Evolutionary conservation across 2,329 filamentous ascomycete species (phyloP).

Genomic region (Pseudofabraea citricarpa): DNA sequence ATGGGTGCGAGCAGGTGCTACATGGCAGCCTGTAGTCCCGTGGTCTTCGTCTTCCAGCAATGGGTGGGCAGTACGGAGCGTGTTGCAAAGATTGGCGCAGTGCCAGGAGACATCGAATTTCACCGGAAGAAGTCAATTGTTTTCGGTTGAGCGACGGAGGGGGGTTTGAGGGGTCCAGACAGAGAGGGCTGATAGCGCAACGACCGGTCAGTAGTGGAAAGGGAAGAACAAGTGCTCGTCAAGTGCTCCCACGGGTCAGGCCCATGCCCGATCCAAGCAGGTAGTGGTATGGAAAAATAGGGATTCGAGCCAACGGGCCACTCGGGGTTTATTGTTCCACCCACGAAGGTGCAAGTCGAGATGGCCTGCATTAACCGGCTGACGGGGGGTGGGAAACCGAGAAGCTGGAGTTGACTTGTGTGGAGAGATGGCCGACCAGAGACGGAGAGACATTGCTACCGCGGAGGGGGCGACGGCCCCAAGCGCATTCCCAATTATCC

Average conservation of each 20-base stretch:
- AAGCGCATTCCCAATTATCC: neutral
- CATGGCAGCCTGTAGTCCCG: constrained; percentile 19
- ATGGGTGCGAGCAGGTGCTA: constrained; percentile 12
- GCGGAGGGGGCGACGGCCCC: neutral
- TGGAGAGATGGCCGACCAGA: constrained; percentile 3
- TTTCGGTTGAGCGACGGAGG: too few relatives aligned
- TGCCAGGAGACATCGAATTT: constrained; percentile 6
- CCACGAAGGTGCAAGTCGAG: constrained; percentile 3
- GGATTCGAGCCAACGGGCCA: neutral
- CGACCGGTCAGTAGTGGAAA: constrained; percentile 2
- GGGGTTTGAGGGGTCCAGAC: neutral
- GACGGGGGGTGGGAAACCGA: constrained; percentile 5
- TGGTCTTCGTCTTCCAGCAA: constrained; percentile 6
- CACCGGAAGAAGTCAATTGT: constrained; percentile 4
- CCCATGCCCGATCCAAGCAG: too few relatives aligned
- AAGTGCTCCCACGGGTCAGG: too few relatives aligned
- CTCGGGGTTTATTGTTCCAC: constrained; percentile 19
- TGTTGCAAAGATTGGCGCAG: neutral
- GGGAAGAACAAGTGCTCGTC: too few relatives aligned
- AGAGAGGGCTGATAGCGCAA: constrained; percentile 1
- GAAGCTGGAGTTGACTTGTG: constrained; percentile 8
- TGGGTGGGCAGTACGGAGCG: neutral
- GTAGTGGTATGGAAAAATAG: constrained; percentile 5
- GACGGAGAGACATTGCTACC: neutral
- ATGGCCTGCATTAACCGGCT: constrained; percentile 1